Evolutionary conservation across 2,329 filamentous ascomycete genomes (phyloP), one percentile per base, ranked within the genome.

Genomic region (Talaromyces sp.): DNA sequence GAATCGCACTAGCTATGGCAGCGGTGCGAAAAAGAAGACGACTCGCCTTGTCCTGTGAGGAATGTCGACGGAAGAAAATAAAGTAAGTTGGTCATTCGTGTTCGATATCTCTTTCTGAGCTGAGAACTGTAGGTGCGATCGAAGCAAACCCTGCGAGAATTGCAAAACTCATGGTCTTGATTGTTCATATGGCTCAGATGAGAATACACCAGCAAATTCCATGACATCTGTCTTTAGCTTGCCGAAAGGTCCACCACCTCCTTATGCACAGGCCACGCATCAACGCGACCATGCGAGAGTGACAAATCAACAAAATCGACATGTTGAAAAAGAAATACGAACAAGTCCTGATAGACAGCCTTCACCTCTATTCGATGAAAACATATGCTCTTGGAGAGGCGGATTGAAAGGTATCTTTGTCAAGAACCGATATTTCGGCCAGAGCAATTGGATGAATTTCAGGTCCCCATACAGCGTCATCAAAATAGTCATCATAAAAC

Each of bases 401-500:
- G 56, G 47, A 0, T 24, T 64, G 8, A 59, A 60, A 11, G 56
- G 62, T 11, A 57, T 60, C 7, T 24, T 64, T 22, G 49, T 33
- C 66, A 87, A 87, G 68, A 82, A 80, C 0, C 78, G 84, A 0
- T 72, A 86, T 2, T 84, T 85, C 68, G 84, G 84, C 0, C 78
- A 80, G 59, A 83, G 79, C 57, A 82, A 84, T 66, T 84, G 82
- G 81, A 78, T 84, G 39, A 85, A 82, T 67, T 76, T 76, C 2
- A 70, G 82, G 7, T 68, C 74, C 0, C 66, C 84, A 37, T 82
- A 85, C 69, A 71, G 78, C 82, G 73, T 86, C 4, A 73, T 85
- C 54, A 72, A 80, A 13, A 70, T 77, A 16, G 71, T 85, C 9
- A 81, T 85, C 47, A 73, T 79, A 3, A 16, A 60, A 16, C 45